A percentile compares a stretch with the other conserved stretches of the same genome.
phyloP scores from a whole-genome alignment of 164 flowering plant species.

The Houttuynia cordata region DNA sequence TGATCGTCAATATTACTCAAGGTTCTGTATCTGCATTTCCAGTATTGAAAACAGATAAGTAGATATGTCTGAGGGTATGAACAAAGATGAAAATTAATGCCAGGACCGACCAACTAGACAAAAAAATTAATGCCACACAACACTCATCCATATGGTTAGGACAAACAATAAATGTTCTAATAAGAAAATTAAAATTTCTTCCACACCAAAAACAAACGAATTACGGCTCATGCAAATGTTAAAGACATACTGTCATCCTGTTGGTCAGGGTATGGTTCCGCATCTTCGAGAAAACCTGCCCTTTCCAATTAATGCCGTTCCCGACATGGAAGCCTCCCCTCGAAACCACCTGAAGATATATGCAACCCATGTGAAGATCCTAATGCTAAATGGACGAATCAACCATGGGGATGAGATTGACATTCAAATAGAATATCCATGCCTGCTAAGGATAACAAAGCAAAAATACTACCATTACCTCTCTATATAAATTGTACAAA shows the following conservation, averaged over 20 bases:
- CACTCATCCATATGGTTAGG: too few relatives aligned
- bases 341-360: constrained; percentile 64
- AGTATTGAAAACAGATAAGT: too few relatives aligned
- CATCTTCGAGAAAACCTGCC: constrained; percentile 99
- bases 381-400: background rate
- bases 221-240: background rate
- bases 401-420: background rate
- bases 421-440: background rate
- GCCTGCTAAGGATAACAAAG: too few relatives aligned
- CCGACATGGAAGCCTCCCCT: constrained; percentile 99
- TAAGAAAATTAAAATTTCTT: background rate
- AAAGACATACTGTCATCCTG: constrained; percentile 81
- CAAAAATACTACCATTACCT: constrained; percentile 29
- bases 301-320: constrained; percentile 99
- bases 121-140: too few relatives aligned
- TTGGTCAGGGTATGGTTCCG: constrained; percentile 86
- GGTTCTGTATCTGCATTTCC: too few relatives aligned
- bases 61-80: too few relatives aligned
- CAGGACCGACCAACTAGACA: too few relatives aligned
- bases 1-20: too few relatives aligned
- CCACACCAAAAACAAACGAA: too few relatives aligned
- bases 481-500: constrained; percentile 88
- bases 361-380: background rate
- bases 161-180: background rate
- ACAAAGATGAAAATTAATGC: too few relatives aligned